A percentile compares a stretch with the other conserved stretches of the same genome.
Conservation (phyloP, 1,139 yeast species). For the Protomyces lactucae-debilis region DNA sequence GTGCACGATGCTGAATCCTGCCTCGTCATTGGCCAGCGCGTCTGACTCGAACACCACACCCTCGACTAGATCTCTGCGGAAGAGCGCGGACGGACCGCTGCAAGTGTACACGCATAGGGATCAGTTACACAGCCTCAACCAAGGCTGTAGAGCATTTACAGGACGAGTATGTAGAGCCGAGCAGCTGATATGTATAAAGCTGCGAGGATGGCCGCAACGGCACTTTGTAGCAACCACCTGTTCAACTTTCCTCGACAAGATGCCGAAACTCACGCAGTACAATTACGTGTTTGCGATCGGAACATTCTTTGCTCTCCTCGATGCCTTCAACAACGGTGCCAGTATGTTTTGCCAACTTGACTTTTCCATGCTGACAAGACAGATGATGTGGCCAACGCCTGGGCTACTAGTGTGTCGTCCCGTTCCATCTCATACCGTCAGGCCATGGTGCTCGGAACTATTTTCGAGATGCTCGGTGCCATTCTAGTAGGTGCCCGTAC, state of each 20-base stretch:
- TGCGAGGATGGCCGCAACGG: no score
- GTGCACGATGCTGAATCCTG: no score
- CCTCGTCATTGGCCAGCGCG: no score
- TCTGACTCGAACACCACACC: no score
- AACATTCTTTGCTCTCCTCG: constrained; percentile 67
- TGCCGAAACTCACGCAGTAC: constrained; percentile 35
- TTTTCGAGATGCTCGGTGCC: constrained; percentile 72
- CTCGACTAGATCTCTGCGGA: no score
- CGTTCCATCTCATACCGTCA: constrained; percentile 67
- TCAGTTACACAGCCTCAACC: no score
- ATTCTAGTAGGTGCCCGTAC: constrained; percentile 66
- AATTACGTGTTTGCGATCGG: constrained; percentile 41
- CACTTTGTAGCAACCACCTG: neutral
- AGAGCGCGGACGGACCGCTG: no score
- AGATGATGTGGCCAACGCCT: constrained; percentile 72
- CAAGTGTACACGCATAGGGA: no score
- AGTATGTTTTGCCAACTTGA: constrained; percentile 34
- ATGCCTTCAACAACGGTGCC: constrained; percentile 81
- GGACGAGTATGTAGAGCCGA: no score
- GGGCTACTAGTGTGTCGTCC: constrained; percentile 54
- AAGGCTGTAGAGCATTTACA: no score
- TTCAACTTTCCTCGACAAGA: constrained; percentile 3
- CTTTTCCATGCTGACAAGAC: neutral
- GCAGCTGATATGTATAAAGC: no score
- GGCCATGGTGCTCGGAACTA: constrained; percentile 64